Evolutionary conservation across 306 rosid species (phyloP).

Genomic region (Rosa lucieae): DNA sequence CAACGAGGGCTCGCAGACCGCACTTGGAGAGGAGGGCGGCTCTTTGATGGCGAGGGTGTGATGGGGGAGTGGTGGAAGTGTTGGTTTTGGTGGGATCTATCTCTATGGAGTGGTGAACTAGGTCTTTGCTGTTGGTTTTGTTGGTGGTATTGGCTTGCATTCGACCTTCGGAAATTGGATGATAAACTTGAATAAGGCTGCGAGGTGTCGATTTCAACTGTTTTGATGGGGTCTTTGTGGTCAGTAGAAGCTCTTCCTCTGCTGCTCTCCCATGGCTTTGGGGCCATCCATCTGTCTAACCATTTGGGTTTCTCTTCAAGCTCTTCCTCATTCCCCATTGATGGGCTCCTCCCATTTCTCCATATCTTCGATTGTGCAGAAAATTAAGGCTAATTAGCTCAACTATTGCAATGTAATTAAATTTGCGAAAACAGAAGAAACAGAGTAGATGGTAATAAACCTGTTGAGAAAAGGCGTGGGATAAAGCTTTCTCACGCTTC

Average conservation of each 20-base stretch:
- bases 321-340: conserved; percentile 79
- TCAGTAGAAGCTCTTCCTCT: conserved; percentile 88
- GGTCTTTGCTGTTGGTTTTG: conserved; percentile 70
- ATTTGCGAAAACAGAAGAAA: neutral
- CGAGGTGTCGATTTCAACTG: conserved; percentile 83
- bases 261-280: conserved; percentile 84
- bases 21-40: conserved; percentile 69
- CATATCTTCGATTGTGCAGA: conserved; percentile 46
- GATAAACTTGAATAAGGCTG: conserved; percentile 73
- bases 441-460: conserved; percentile 28
- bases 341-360: conserved; percentile 69
- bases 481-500: conserved; percentile 71
- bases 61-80: conserved; percentile 50
- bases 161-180: conserved; percentile 62
- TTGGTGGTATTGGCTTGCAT: conserved; percentile 61
- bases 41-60: conserved; percentile 82
- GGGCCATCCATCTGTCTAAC: conserved; percentile 77
- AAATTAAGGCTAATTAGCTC: conserved; percentile 19
- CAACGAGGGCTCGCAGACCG: conserved; percentile 81
- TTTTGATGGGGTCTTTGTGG: conserved; percentile 77
- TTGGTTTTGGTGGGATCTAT: conserved; percentile 49
- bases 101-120: conserved; percentile 49
- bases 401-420: conserved; percentile 2
- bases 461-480: conserved; percentile 90
- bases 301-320: conserved; percentile 77